A percentile compares a stretch with the other conserved stretches of the same genome.
These are phyloP conservation scores for Pholiota microspora DNA, from an alignment of 768 basidiomycete species.

Conservation along the genomic window DNA sequence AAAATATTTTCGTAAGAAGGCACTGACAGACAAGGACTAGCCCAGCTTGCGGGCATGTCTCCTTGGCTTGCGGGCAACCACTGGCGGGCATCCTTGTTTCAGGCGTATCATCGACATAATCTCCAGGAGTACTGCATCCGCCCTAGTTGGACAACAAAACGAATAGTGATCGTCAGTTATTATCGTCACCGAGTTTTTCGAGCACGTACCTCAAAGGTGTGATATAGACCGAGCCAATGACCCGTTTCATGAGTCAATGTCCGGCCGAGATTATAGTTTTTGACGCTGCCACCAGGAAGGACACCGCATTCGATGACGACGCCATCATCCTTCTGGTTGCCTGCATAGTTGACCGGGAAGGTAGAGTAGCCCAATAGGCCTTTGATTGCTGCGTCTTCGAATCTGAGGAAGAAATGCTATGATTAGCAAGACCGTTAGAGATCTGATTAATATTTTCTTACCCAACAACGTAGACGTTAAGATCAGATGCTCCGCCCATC, in stretches of 20 bases:
- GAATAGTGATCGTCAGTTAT: no score
- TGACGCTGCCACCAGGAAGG: slow-evolving; percentile 28
- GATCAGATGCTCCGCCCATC: slow-evolving; percentile 9
- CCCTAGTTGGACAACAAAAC: slow-evolving; percentile 18
- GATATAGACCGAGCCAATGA: slow-evolving; percentile 38
- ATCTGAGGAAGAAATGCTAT: slow-evolving; percentile 11
- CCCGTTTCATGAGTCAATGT: slow-evolving; percentile 37
- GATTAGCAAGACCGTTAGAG: neutral
- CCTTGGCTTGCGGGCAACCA: slow-evolving; percentile 32
- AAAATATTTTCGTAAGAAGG: neutral
- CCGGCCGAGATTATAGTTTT: slow-evolving; percentile 30
- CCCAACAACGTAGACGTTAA: slow-evolving; percentile 23
- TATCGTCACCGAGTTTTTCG: no score
- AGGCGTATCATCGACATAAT: slow-evolving; percentile 37
- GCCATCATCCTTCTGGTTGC: slow-evolving; percentile 31
- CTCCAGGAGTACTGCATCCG: slow-evolving; percentile 29
- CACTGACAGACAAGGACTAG: slow-evolving; percentile 30
- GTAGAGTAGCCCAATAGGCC: slow-evolving; percentile 34
- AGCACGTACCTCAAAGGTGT: slow-evolving; percentile 32
- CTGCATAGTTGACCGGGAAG: slow-evolving; percentile 30
- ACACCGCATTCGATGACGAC: slow-evolving; percentile 31
- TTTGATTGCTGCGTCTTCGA: no score
- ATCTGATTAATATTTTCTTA: slow-evolving; percentile 1
- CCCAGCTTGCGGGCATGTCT: slow-evolving; percentile 32
- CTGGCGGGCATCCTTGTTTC: slow-evolving; percentile 30